A percentile compares a stretch with the other conserved stretches of the same genome.
phyloP scores from a whole-genome alignment of 345 rosid genomes.

The Eucalyptus polybractea region DNA sequence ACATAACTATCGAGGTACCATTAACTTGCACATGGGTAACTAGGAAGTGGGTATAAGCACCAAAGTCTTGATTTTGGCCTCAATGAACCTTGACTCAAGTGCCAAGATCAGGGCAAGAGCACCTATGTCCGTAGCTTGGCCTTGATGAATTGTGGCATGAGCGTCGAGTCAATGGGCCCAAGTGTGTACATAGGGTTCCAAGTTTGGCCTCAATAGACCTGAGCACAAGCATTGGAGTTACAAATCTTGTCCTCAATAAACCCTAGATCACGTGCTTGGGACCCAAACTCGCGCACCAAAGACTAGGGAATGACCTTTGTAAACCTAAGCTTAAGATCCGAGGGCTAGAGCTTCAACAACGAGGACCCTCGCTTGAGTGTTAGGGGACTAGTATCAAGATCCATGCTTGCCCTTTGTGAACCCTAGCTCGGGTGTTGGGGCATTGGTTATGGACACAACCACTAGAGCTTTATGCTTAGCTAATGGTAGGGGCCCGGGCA shows the following conservation, averaged over 20 bases:
- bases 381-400: not conserved
- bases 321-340: rapidly evolving
- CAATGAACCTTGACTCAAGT: not conserved
- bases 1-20: no score
- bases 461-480: not conserved
- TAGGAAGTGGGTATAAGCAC: rapidly evolving
- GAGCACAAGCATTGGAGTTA: rapidly evolving
- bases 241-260: not conserved
- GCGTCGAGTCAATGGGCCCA: rapidly evolving
- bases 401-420: not conserved
- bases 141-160: rapidly evolving
- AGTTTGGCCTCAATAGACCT: not conserved
- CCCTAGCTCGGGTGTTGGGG: not conserved
- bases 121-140: rapidly evolving
- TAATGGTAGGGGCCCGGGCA: not conserved
- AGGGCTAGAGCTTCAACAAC: not conserved
- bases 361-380: rapidly evolving
- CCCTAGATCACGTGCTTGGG: rapidly evolving
- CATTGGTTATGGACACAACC: not conserved
- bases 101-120: not conserved
- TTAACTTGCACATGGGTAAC: rapidly evolving
- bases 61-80: not conserved
- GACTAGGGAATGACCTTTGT: not conserved
- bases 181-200: not conserved
- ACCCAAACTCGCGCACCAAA: not conserved